A percentile compares a stretch with the other conserved stretches of the same genome.
These are phyloP conservation scores for Penicillium verhagenii DNA, from an alignment of 495 filamentous ascomycete genomes.

Conservation along the genomic window DNA sequence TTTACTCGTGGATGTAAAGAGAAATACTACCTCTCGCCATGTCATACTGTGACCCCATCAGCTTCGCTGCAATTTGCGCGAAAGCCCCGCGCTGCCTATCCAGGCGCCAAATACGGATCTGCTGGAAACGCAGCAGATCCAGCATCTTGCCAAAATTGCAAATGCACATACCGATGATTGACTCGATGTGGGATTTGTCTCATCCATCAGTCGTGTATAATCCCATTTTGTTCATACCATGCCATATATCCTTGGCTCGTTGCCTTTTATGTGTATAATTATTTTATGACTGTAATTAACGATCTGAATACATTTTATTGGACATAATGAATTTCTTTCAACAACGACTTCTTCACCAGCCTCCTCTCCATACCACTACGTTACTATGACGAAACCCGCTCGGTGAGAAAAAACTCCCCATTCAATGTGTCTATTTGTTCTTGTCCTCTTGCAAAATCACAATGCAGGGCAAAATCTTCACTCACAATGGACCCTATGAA, in stretches of 20 bases:
- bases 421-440: too few relatives aligned
- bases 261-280: neutral
- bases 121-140: neutral
- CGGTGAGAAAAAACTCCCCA: too few relatives aligned
- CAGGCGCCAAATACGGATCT: neutral
- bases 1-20: neutral
- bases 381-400: slow-evolving; percentile 7
- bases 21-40: neutral
- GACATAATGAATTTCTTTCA: neutral
- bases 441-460: neutral
- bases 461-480: slow-evolving; percentile 5
- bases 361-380: neutral
- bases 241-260: neutral
- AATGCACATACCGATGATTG: neutral
- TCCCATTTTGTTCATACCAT: neutral
- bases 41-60: neutral
- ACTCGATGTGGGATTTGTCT: neutral
- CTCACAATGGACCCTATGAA: slow-evolving; percentile 21
- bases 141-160: neutral
- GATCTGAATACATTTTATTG: neutral
- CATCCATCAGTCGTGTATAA: neutral
- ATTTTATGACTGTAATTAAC: neutral
- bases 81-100: neutral
- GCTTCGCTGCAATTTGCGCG: slow-evolving; percentile 1
- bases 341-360: neutral